phyloP scores from a whole-genome alignment of 306 rosid species.

The Lagenaria siceraria region DNA sequence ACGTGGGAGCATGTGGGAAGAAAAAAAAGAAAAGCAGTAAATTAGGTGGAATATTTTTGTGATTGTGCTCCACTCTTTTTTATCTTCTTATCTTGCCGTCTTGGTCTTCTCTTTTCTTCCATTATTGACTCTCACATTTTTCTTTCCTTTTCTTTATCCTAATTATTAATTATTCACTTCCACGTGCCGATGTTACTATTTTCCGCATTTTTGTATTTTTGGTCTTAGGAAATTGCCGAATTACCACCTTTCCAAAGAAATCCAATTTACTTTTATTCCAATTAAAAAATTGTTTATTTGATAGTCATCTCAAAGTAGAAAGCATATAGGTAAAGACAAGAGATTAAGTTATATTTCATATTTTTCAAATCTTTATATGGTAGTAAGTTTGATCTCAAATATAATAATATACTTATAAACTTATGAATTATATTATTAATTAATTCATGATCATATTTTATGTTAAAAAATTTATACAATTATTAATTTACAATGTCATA shows the following conservation, averaged over 20 bases:
- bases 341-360: too few relatives aligned
- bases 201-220: neutral
- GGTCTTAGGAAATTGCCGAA: neutral
- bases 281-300: too few relatives aligned
- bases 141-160: neutral
- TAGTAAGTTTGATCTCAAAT: too few relatives aligned
- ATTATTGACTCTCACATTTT: neutral
- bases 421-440: too few relatives aligned
- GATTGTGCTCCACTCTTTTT: neutral
- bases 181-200: neutral
- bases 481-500: too few relatives aligned
- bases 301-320: too few relatives aligned
- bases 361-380: too few relatives aligned
- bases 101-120: neutral
- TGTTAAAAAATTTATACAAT: too few relatives aligned
- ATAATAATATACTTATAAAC: too few relatives aligned
- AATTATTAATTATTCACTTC: neutral
- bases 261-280: too few relatives aligned
- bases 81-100: neutral
- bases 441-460: too few relatives aligned
- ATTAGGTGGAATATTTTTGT: neutral
- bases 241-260: neutral
- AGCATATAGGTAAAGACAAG: too few relatives aligned
- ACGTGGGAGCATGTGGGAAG: neutral
- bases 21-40: neutral